Evolutionary conservation across 768 basidiomycete genomes (phyloP), one percentile per base, ranked within the genome.

Genomic region (Macrocybe gigantea): DNA sequence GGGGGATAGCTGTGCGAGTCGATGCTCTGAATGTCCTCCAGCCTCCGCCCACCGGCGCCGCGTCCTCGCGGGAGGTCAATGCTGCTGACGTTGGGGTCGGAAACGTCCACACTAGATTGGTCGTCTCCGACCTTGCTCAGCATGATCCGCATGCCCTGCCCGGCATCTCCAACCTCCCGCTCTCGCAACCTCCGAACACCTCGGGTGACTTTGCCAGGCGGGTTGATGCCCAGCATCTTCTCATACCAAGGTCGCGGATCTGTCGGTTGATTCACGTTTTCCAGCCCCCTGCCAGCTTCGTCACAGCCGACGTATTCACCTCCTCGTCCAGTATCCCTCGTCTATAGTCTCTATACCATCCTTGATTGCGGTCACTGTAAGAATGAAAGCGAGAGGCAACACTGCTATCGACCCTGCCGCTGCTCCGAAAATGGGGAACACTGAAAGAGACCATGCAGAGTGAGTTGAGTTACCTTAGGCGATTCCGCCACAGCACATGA

Each of bases 331-430:
- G 74, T 7, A 66, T 57, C 7, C 86, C 87, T 44, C 95, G 83
- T n/a, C 94, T 83, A 62, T 91, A 94, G 66, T 99, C 95, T 98
- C 95, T 33, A 97, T 72, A 6, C 86, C 95, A 62, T 99, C 95
- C 66, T 97, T 99, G 72, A 96, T 78, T 3, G 87, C 94, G 11
- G 95, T 97, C 43, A 95, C 86, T 30, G 71, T 62, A 36, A 99
- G 64, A 54, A 98, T 95, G 66, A 94, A 90, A 35, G 88, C 69
- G 6, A 97, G 75, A 0, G 95, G 95, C 4, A 97, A 67, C 56
- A 88, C 85, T 3, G 92, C 81, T 50, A 91, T 80, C 38, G 85
- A 76, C 1, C 91, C 85, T 1, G 87, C 77, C 1, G 90, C 80
- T 0, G 93, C 90, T 42, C 92, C 95, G 61, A 98, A 98, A 32